Evolutionary conservation across 495 filamentous ascomycete genomes (phyloP).

Genomic region (Penicillium maclennaniae): DNA sequence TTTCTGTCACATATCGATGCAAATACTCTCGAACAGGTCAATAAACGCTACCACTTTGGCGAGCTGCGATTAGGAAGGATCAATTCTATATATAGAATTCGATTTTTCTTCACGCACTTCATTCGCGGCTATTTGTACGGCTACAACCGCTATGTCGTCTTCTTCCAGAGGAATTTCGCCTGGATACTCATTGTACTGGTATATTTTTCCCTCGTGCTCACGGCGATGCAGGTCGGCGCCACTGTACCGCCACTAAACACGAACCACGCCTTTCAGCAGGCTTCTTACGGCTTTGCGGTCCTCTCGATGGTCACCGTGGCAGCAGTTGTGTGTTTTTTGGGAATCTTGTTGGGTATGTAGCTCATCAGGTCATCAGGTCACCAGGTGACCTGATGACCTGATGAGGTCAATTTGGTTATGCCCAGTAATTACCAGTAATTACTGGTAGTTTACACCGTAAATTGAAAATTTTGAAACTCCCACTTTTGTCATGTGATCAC

Average conservation of each 20-base stretch:
- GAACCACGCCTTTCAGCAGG: slow-evolving; percentile 1
- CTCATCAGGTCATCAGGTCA: too few relatives aligned
- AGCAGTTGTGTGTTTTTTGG: slow-evolving; percentile 7
- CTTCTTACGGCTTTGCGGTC: slow-evolving; percentile 2
- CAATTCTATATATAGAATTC: not conserved
- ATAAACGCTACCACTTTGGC: slow-evolving; percentile 1
- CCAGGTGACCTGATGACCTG: too few relatives aligned
- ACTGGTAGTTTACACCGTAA: too few relatives aligned
- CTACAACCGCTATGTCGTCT: not conserved
- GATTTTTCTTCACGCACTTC: slow-evolving; percentile 2
- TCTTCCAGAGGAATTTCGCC: slow-evolving; percentile 1
- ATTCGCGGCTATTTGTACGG: not conserved
- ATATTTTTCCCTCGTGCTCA: not conserved
- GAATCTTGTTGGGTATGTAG: slow-evolving; percentile 7
- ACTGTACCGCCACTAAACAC: not conserved
- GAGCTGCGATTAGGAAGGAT: slow-evolving; percentile 1
- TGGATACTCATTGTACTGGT: not conserved
- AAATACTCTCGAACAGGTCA: slow-evolving; percentile 7
- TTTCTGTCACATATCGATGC: slow-evolving; percentile 3
- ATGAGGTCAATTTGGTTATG: too few relatives aligned
- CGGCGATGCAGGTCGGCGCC: slow-evolving; percentile 1
- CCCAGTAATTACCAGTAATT: too few relatives aligned
- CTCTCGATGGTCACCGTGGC: slow-evolving; percentile 4
- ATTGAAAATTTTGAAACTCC: too few relatives aligned
- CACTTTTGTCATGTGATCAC: too few relatives aligned